Conservation (phyloP, 176 grass and related monocot genomes). For the Dactylis glomerata region DNA sequence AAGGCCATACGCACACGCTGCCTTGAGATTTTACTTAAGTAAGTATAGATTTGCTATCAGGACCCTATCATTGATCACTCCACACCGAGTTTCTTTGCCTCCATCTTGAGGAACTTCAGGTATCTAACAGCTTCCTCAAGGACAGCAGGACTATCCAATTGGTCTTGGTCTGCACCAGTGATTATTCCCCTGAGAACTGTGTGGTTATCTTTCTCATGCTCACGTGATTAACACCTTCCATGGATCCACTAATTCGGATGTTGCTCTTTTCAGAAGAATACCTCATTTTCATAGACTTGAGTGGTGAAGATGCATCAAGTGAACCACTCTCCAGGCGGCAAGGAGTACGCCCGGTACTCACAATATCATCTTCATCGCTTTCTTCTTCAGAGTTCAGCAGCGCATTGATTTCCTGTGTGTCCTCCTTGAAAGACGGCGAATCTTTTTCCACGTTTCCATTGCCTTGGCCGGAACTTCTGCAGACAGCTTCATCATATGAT, state of each 20-base stretch:
- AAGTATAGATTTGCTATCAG: not conserved
- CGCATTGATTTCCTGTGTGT: conserved; percentile 71
- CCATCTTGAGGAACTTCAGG: conserved; percentile 74
- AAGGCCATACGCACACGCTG: not conserved
- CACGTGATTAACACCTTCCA: conserved; percentile 34
- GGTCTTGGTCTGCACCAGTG: conserved; percentile 48
- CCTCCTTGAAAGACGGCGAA: conserved; percentile 56
- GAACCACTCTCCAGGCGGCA: conserved; percentile 21
- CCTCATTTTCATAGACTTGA: conserved; percentile 10
- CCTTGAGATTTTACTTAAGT: conserved; percentile 25
- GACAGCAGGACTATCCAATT: conserved; percentile 55
- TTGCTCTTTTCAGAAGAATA: conserved; percentile 19
- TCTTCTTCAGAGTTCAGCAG: conserved; percentile 59
- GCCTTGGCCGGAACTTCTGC: conserved; percentile 16
- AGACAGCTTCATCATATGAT: conserved; percentile 19
- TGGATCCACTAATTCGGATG: conserved; percentile 10
- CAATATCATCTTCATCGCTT: conserved; percentile 57
- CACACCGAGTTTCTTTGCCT: conserved; percentile 62
- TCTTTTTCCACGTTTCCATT: conserved; percentile 27
- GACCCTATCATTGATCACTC: not conserved
- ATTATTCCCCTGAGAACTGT: conserved; percentile 59
- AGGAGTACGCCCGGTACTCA: conserved; percentile 71
- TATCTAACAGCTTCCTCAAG: conserved; percentile 72
- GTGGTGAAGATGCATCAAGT: conserved; percentile 29
- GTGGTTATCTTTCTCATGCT: conserved; percentile 44